Percentiles rank a stretch among this genome's conserved stretches.
Evolutionary conservation across 1,284 basidiomycete genomes (phyloP).

Genomic region (Naganishia sp.): DNA sequence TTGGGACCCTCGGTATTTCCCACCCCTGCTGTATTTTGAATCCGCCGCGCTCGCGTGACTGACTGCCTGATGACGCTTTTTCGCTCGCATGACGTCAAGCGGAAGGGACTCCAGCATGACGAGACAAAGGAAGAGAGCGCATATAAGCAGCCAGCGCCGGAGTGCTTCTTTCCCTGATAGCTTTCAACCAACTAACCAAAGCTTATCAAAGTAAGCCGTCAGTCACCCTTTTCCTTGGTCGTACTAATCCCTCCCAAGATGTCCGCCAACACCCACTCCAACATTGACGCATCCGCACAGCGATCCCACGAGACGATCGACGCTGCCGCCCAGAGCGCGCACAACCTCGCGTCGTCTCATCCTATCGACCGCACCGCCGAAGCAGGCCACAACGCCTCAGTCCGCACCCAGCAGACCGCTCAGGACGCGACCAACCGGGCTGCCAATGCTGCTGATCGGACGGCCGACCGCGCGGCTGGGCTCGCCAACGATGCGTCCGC

Average conservation of each 20-base stretch:
- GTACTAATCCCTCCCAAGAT: not conserved
- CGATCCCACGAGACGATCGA: constrained; percentile 22
- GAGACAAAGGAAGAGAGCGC: too few relatives aligned
- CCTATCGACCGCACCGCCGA: not conserved
- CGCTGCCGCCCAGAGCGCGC: constrained; percentile 10
- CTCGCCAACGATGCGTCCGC: not conserved
- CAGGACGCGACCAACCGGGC: constrained; percentile 7
- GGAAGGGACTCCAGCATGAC: too few relatives aligned
- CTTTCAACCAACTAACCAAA: too few relatives aligned
- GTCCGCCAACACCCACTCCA: constrained; percentile 23
- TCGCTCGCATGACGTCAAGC: too few relatives aligned
- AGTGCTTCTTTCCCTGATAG: too few relatives aligned
- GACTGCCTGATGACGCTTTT: too few relatives aligned
- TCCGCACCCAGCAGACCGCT: not conserved
- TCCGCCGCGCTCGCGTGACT: too few relatives aligned
- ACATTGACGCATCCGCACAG: constrained; percentile 27
- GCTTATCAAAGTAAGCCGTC: too few relatives aligned
- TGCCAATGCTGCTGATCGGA: constrained; percentile 37
- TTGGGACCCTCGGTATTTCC: too few relatives aligned
- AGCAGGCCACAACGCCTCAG: not conserved
- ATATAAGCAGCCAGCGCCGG: too few relatives aligned
- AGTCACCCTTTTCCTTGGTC: too few relatives aligned
- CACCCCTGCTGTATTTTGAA: too few relatives aligned
- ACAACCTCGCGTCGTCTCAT: constrained; percentile 6
- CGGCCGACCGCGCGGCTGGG: not conserved